These are phyloP conservation scores for Peronospora belbahrii DNA, from an alignment of 352 stramenopile species.

Conservation along the genomic window DNA sequence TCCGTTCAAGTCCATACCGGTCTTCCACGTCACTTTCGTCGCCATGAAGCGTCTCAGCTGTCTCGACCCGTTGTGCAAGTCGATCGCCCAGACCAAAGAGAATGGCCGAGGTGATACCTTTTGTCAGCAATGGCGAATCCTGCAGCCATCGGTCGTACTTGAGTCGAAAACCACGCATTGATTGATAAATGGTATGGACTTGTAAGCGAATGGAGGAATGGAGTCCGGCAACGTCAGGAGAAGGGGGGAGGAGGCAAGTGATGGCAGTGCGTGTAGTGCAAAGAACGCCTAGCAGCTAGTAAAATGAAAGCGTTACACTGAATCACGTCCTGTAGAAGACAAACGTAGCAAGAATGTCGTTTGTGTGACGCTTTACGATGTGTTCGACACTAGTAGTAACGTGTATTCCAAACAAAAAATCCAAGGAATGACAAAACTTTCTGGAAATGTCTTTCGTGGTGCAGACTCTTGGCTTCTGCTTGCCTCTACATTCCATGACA, in stretches of 20 bases:
- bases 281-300: background rate
- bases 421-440: no score
- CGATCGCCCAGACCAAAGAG: slow-evolving; percentile 66
- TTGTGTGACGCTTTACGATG: no score
- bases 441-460: no score
- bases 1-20: slow-evolving; percentile 21
- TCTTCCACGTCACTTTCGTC: slow-evolving; percentile 5
- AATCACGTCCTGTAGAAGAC: background rate
- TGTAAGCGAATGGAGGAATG: slow-evolving; percentile 16
- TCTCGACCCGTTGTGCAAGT: slow-evolving; percentile 46
- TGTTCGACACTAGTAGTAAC: no score
- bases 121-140: slow-evolving; percentile 51
- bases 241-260: no score
- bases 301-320: slow-evolving; percentile 2
- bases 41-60: background rate
- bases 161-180: slow-evolving; percentile 36
- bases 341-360: no score
- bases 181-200: background rate
- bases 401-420: no score
- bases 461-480: no score
- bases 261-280: background rate
- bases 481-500: no score
- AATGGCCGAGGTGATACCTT: slow-evolving; percentile 52
- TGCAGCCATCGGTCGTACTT: slow-evolving; percentile 51
- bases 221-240: no score